Evolutionary conservation across 148 eudicot species (phyloP).

Genomic region (Vaccinium vitisidaea): DNA sequence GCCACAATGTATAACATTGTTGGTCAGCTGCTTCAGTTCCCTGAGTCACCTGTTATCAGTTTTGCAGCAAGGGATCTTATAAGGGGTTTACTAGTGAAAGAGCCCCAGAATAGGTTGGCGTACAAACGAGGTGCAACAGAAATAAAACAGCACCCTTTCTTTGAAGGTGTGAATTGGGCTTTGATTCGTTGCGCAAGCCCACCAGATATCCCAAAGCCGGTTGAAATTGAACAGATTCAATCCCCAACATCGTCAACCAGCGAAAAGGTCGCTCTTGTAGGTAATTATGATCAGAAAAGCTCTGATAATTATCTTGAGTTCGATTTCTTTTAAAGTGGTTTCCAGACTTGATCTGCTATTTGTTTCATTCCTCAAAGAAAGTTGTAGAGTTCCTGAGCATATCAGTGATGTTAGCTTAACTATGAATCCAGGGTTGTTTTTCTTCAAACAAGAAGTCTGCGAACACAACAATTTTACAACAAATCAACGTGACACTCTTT

Average conservation of each 20-base stretch:
- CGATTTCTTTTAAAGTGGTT: background rate
- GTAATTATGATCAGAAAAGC: no score
- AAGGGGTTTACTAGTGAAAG: constrained; percentile 82
- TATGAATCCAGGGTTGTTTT: background rate
- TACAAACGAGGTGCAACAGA: constrained; percentile 90
- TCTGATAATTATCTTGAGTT: constrained; percentile 43
- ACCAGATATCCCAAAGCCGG: constrained; percentile 76
- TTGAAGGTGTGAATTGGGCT: constrained; percentile 59
- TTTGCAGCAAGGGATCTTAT: constrained; percentile 84
- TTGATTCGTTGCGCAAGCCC: constrained; percentile 93
- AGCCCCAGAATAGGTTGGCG: constrained; percentile 85
- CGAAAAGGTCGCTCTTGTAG: constrained; percentile 29
- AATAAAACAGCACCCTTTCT: constrained; percentile 68
- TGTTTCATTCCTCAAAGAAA: constrained; percentile 9
- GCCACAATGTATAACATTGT: constrained; percentile 87
- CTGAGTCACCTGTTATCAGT: constrained; percentile 75
- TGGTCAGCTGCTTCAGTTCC: constrained; percentile 71
- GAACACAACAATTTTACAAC: background rate
- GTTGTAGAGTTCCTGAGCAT: constrained; percentile 7
- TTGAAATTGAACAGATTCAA: constrained; percentile 57
- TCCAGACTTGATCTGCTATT: constrained; percentile 15
- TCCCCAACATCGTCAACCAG: constrained; percentile 31
- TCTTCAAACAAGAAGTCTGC: no score
- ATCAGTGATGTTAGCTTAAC: background rate
- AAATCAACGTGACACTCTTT: background rate